A percentile compares a stretch with the other conserved stretches of the same genome.
Evolutionary conservation across 169 alveolate species (phyloP).

Genomic region (Plasmodium relictum): DNA sequence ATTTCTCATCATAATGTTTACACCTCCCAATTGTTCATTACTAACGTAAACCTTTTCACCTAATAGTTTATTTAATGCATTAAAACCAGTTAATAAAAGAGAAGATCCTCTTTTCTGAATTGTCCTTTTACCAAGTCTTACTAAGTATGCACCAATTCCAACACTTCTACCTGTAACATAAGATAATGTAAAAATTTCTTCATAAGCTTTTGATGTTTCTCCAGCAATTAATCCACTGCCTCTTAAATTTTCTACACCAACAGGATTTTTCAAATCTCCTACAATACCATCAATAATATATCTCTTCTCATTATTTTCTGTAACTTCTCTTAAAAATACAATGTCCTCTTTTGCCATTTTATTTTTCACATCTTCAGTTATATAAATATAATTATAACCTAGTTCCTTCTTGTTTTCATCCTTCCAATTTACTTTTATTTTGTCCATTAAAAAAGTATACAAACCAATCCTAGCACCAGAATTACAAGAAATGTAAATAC

Average conservation of each 20-base stretch:
- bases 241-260: conserved; percentile 90
- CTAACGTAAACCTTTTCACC: conserved; percentile 90
- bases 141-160: conserved; percentile 92
- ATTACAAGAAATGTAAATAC: conserved; percentile 88
- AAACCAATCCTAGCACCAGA: conserved; percentile 91
- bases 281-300: conserved; percentile 64
- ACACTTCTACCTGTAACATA: conserved; percentile 91
- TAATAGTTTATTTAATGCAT: conserved; percentile 89
- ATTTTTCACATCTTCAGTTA: conserved; percentile 81
- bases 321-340: conserved; percentile 79
- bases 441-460: conserved; percentile 83
- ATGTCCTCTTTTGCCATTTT: conserved; percentile 79
- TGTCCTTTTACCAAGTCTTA: conserved; percentile 89
- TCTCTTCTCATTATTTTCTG: conserved; percentile 81
- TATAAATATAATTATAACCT: conserved; percentile 87
- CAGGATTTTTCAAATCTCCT: conserved; percentile 79
- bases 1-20: conserved; percentile 90
- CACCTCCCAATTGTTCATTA: conserved; percentile 93
- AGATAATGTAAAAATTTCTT: conserved; percentile 88
- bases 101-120: conserved; percentile 91
- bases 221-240: conserved; percentile 93
- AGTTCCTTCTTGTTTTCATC: conserved; percentile 84
- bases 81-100: conserved; percentile 90
- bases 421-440: conserved; percentile 82
- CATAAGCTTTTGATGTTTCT: conserved; percentile 91